Conservation (phyloP, 2,329 filamentous ascomycete species). For the Lasiodiplodia gonubiensis region DNA sequence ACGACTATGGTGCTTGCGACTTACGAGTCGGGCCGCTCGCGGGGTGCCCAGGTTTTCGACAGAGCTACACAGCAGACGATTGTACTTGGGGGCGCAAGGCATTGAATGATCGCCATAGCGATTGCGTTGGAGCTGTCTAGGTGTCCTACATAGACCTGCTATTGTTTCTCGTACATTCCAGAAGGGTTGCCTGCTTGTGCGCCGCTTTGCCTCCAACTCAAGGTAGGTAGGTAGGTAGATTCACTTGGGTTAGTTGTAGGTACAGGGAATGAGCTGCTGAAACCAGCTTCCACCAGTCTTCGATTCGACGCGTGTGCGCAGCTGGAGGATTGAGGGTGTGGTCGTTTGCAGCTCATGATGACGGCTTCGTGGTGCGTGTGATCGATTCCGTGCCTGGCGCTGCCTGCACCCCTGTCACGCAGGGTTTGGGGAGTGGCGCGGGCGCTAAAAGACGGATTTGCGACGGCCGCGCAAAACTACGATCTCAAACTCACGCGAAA, state of each 20-base stretch:
- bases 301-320: neutral
- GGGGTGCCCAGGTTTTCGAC: neutral
- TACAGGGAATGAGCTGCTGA: neutral
- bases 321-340: conserved; percentile 7
- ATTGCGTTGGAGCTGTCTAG: too few relatives aligned
- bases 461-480: conserved; percentile 23
- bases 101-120: too few relatives aligned
- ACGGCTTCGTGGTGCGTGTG: conserved; percentile 21
- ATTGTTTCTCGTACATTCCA: too few relatives aligned
- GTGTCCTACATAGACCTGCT: too few relatives aligned
- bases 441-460: conserved; percentile 28
- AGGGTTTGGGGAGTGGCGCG: conserved; percentile 19
- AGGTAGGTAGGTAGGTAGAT: neutral
- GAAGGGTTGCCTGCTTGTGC: too few relatives aligned
- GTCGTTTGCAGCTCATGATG: conserved; percentile 18
- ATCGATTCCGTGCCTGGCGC: conserved; percentile 22
- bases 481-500: conserved; percentile 27
- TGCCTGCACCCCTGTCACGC: conserved; percentile 22
- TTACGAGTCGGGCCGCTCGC: neutral
- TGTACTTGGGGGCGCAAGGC: neutral
- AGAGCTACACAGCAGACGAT: neutral
- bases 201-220: too few relatives aligned
- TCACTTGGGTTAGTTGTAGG: conserved; percentile 13
- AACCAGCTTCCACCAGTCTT: neutral
- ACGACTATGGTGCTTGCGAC: neutral